Evolutionary conservation across 2,329 filamentous ascomycete genomes (phyloP).

Genomic region (Trichothecium roseum): DNA sequence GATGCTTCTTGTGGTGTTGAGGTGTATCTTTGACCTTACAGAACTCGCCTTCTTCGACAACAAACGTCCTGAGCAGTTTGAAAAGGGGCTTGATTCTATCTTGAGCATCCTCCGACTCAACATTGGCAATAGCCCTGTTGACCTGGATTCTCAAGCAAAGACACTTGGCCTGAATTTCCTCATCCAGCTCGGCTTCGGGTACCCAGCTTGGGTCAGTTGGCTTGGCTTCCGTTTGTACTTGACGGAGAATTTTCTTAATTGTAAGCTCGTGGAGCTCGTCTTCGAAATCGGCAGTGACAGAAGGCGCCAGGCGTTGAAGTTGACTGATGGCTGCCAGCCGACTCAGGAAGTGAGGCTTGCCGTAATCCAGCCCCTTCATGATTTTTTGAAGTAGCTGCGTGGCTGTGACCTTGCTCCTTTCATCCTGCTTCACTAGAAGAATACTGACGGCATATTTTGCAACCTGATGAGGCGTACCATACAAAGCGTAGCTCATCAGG

Average conservation of each 20-base stretch:
- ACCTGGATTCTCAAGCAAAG: constrained; percentile 78
- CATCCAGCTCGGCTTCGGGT: constrained; percentile 56
- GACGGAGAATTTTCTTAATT: constrained; percentile 62
- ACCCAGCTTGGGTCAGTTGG: constrained; percentile 55
- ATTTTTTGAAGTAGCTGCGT: constrained; percentile 72
- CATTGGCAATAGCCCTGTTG: constrained; percentile 63
- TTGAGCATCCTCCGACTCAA: constrained; percentile 35
- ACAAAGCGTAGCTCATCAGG: constrained; percentile 72
- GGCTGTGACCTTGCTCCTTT: constrained; percentile 72
- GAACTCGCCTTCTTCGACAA: constrained; percentile 69
- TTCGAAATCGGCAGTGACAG: constrained; percentile 60
- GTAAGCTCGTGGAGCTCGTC: constrained; percentile 72
- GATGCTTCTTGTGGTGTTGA: constrained; percentile 64
- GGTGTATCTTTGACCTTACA: constrained; percentile 69
- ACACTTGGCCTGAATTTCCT: constrained; percentile 74
- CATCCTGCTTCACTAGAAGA: constrained; percentile 61
- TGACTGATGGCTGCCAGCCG: constrained; percentile 64
- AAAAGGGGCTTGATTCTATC: constrained; percentile 60
- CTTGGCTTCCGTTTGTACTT: constrained; percentile 53
- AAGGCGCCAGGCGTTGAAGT: constrained; percentile 63
- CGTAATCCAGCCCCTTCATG: constrained; percentile 64
- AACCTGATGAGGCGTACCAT: constrained; percentile 69
- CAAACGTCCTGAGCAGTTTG: constrained; percentile 66
- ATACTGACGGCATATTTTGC: constrained; percentile 94
- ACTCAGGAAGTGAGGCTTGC: constrained; percentile 62